Evolutionary conservation across 2,329 filamentous ascomycete species (phyloP), one percentile per base, ranked within the genome.

Genomic region (Leptographium procerum): DNA sequence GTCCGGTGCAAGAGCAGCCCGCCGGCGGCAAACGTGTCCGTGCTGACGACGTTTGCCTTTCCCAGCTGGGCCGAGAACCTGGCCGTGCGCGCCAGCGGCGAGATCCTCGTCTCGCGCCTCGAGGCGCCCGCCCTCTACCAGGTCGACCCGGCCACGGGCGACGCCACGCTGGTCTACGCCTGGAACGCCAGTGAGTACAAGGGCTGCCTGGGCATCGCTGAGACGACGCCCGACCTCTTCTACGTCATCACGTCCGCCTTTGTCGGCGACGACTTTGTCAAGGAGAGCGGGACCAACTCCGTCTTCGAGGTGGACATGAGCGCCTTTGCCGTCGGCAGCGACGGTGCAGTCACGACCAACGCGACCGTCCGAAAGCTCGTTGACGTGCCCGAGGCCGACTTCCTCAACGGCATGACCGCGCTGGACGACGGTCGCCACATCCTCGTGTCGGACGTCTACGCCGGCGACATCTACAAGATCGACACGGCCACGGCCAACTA

Each of bases 171-270:
- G 14, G 57, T 70, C 10, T 65, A 71, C 54, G 60, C 64, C 10
- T 70, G 72, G 57, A 19, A 54, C 24, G 51, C 56, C 2, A 63
- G 64, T 5, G 57, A 59, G 11, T 58, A 61, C 6, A 55, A 57
- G 8, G 65, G 66, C 19, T 56, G 72, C 13, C 60, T 69, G 2
- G 71, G 71, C 1, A 72, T 75, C n/a, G 68, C 69, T 6, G 69
- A 74, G 61, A 60, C 68, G 3, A 50, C 61, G 8, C 57, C 63
- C 2, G 67, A 73, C 34, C 61, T 69, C 24, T 72, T 68, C 57
- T 70, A 70, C 13, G 67, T 72, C 8, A 60, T 67, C 14, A 61
- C 65, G 8, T 65, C 65, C 10, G 65, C 63, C 26, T 61, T 64
- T 43, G 62, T 64, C 24, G 62, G 66, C 16, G 13, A 43, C 26